Conservation (phyloP, 306 rosid species). For the Luffa acutangula region DNA sequence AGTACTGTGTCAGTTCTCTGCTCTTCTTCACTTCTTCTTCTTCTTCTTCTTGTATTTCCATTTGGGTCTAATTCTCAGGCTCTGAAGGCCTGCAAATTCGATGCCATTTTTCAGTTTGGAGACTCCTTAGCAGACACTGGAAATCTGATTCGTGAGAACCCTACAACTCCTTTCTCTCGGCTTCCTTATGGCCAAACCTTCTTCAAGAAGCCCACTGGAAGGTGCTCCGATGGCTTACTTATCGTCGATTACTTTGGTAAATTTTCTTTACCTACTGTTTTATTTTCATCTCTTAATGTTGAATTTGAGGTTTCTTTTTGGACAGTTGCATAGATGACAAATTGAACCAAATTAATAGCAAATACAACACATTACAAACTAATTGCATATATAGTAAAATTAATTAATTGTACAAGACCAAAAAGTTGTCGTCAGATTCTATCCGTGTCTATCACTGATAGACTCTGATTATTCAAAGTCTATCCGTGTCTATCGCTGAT, state of each 20-base stretch:
- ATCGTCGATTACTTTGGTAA: conserved; percentile 13
- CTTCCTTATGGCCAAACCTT: conserved; percentile 14
- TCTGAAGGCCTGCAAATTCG: conserved; percentile 7
- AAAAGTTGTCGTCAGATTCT: no score
- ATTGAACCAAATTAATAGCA: no score
- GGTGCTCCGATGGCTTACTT: conserved; percentile 15
- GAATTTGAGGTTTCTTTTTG: no score
- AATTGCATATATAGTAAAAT: no score
- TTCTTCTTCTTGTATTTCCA: not conserved
- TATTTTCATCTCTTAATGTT: not conserved
- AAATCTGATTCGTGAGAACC: conserved; percentile 5
- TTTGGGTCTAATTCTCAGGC: not conserved
- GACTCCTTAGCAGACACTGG: conserved; percentile 16
- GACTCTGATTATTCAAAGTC: no score
- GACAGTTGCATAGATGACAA: no score
- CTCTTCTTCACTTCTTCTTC: not conserved
- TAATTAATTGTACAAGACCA: no score
- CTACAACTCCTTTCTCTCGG: not conserved
- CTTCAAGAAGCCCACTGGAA: conserved; percentile 16
- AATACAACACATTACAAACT: no score
- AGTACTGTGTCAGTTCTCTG: not conserved
- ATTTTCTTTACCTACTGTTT: not conserved
- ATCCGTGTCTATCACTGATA: no score
- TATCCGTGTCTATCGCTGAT: no score
- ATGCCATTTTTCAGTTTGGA: conserved; percentile 11